Evolutionary conservation across 1,139 yeast genomes (phyloP).

Genomic region (Schwanniomyces etchellsii): DNA sequence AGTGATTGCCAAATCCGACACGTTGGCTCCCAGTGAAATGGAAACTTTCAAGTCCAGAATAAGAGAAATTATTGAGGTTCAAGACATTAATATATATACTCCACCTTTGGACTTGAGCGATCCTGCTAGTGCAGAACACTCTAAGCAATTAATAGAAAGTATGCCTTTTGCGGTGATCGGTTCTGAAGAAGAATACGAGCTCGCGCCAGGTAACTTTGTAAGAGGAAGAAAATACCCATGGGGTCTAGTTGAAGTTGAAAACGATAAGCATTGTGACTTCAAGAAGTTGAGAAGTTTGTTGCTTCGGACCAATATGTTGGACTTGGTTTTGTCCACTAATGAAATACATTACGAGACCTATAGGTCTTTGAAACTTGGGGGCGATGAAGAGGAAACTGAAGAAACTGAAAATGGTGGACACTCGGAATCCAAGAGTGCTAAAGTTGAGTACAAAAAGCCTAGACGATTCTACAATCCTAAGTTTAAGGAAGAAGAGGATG

Average conservation of each 20-base stretch:
- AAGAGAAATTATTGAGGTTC: conserved; percentile 88
- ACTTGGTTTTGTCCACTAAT: conserved; percentile 81
- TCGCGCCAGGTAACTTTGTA: conserved; percentile 68
- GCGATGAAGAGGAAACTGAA: conserved; percentile 29
- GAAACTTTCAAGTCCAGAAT: conserved; percentile 77
- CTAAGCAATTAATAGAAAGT: conserved; percentile 75
- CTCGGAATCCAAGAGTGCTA: conserved; percentile 21
- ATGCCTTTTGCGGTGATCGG: conserved; percentile 96
- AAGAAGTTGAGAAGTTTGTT: conserved; percentile 82
- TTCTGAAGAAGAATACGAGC: conserved; percentile 79
- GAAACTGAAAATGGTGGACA: conserved; percentile 30
- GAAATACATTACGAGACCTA: conserved; percentile 88
- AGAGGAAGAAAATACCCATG: conserved; percentile 94
- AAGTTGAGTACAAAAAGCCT: conserved; percentile 35
- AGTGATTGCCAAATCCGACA: conserved; percentile 91
- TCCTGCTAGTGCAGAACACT: conserved; percentile 72
- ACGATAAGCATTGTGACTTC: conserved; percentile 93
- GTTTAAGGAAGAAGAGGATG: conserved; percentile 93
- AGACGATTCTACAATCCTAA: conserved; percentile 74
- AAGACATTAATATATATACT: conserved; percentile 83
- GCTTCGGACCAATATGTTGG: conserved; percentile 91
- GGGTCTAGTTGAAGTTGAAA: conserved; percentile 97
- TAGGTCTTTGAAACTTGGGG: conserved; percentile 70
- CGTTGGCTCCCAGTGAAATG: conserved; percentile 79
- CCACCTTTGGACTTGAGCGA: conserved; percentile 78